These are phyloP conservation scores for Torulaspora globosa DNA, from an alignment of 1,139 yeast species.

Conservation along the genomic window DNA sequence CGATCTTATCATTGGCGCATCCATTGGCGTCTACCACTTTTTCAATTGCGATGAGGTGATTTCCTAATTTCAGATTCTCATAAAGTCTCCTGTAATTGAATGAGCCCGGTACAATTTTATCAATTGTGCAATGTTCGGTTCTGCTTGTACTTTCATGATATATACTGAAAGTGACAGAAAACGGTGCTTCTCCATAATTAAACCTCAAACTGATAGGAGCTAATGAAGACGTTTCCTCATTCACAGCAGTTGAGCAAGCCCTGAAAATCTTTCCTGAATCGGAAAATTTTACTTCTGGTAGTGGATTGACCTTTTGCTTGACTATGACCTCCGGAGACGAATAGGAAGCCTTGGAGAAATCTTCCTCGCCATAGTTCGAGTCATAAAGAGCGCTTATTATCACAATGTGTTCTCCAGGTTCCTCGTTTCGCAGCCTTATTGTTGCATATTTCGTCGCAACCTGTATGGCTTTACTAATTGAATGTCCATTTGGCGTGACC, in stretches of 20 bases:
- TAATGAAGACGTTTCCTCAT: slow-evolving; percentile 33
- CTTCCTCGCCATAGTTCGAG: slow-evolving; percentile 52
- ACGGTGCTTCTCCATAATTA: slow-evolving; percentile 59
- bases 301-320: slow-evolving; percentile 55
- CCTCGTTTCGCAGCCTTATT: slow-evolving; percentile 40
- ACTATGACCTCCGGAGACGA: slow-evolving; percentile 43
- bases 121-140: slow-evolving; percentile 40
- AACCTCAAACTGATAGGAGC: slow-evolving; percentile 54
- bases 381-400: slow-evolving; percentile 63
- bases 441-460: slow-evolving; percentile 52
- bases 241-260: slow-evolving; percentile 57
- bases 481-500: slow-evolving; percentile 52
- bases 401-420: slow-evolving; percentile 59
- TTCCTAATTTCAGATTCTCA: slow-evolving; percentile 47
- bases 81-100: slow-evolving; percentile 42
- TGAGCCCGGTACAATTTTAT: slow-evolving; percentile 37
- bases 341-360: slow-evolving; percentile 36
- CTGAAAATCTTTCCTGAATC: slow-evolving; percentile 45
- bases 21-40: slow-evolving; percentile 67
- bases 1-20: slow-evolving; percentile 50
- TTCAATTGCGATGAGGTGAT: slow-evolving; percentile 54
- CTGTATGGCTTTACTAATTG: slow-evolving; percentile 40
- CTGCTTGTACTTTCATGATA: slow-evolving; percentile 52
- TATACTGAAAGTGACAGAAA: slow-evolving; percentile 50
- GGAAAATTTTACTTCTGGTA: slow-evolving; percentile 56